Base-by-base conservation (phyloP, 495 filamentous ascomycete genomes). In the Tetracladium marchalianum region DNA sequence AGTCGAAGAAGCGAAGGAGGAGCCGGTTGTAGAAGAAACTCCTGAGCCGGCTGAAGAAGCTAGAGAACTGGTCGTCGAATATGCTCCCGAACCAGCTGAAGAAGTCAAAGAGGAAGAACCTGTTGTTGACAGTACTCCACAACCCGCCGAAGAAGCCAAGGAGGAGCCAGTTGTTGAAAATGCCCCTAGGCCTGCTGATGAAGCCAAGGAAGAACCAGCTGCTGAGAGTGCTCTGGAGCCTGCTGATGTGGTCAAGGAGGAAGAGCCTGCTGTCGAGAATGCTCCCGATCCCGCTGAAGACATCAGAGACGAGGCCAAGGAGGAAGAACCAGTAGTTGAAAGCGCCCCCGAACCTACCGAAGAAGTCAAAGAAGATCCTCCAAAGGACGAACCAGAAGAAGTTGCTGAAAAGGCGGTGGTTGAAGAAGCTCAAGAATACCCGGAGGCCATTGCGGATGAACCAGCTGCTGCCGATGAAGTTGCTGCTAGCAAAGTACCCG, bases 21-120 rank as follows among this genome's bases (percentile, higher is more conserved):
- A 46, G 11, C 43, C 32, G 11, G 16, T 16, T n/a, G n/a, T 18
- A 3, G 48, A 15, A 10, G 38, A 51, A 24, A 7, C 22, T 34
- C n/a, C 11, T 0, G 19, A 12, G 13, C 39, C 52, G 11, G 35
- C 46, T 11, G 49, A 46, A 24, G 54, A 58, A 47, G 17, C 55
- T 9, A 36, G 44, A 17, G 32, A 46, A 35, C 31, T 24, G 27
- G 8, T 12, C 22, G 22, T 10, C 4, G 44, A 19, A 33, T 11
- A 34, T 2, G 18, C 43, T 15, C 5, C 27, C 27, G 37, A 47
- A 34, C 47, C 53, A 12, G 47, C 39, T 38, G 37, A 40, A 4
- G 35, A 24, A 47, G 17, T 43, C 22, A 10, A 39, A 19, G 45
- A 41, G 33, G 49, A 54, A 41, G 32, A 39, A 39, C 47, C 41